Percentiles rank a stretch among this genome's conserved stretches.
These are phyloP conservation scores for Aurifilum marmelostoma DNA, from an alignment of 2,329 filamentous ascomycete genomes.

Conservation along the genomic window DNA sequence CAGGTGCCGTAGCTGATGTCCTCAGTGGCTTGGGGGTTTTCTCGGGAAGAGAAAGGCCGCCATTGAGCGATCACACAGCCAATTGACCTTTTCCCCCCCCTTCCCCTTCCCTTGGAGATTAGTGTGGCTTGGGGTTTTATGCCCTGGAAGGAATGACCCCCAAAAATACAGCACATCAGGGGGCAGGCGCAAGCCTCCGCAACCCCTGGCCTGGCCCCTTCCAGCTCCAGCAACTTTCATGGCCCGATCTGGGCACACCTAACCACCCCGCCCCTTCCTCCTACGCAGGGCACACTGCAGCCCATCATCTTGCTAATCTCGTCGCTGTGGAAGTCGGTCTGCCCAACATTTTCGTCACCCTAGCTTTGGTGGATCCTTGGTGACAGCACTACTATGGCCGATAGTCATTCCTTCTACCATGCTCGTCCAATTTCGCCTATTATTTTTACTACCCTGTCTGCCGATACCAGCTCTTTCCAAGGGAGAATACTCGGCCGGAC, in stretches of 20 bases:
- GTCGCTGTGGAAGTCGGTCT: not conserved
- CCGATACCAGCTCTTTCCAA: not conserved
- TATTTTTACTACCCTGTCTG: not conserved
- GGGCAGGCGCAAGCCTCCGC: not conserved
- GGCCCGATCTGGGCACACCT: not conserved
- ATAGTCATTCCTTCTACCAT: not conserved
- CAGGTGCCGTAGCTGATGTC: not conserved
- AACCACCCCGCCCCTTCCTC: too few relatives aligned
- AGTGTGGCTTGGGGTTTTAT: not conserved
- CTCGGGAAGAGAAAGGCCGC: not conserved
- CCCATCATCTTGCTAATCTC: not conserved
- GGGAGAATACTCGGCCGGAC: not conserved
- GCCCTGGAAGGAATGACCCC: too few relatives aligned
- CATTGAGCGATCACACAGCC: not conserved
- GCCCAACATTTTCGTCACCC: not conserved
- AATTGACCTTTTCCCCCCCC: not conserved
- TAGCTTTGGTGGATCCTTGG: not conserved
- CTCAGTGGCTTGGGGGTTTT: not conserved
- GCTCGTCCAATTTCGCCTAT: not conserved
- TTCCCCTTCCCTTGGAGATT: not conserved
- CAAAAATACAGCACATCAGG: not conserved
- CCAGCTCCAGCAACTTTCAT: not conserved
- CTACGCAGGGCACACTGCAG: not conserved
- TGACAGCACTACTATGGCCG: not conserved
- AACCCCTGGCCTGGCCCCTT: not conserved